phyloP scores from a whole-genome alignment of 768 basidiomycete genomes.

The Xerocomus spinulosus region DNA sequence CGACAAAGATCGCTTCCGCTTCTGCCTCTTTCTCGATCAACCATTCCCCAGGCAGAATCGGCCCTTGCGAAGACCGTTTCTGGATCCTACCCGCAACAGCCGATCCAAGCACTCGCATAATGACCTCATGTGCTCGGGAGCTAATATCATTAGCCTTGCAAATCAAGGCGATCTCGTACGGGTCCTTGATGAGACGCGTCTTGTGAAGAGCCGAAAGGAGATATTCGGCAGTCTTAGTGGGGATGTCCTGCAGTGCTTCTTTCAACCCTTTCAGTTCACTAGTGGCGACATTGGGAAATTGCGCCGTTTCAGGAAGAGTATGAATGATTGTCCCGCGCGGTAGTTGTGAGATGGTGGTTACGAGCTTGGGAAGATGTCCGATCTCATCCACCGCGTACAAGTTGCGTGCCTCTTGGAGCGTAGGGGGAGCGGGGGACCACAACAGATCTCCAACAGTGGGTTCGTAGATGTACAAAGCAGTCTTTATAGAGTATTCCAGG shows the following conservation, averaged over 20 bases:
- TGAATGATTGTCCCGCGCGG: constrained; percentile 59
- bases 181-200: constrained; percentile 75
- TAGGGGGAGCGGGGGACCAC: constrained; percentile 86
- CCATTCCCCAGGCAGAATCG: constrained; percentile 75
- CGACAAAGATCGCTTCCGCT: constrained; percentile 91
- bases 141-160: constrained; percentile 80
- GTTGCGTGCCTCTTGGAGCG: constrained; percentile 50
- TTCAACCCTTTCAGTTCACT: constrained; percentile 8
- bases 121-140: constrained; percentile 82
- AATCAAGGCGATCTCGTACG: constrained; percentile 70
- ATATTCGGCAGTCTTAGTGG: constrained; percentile 33
- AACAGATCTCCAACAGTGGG: constrained; percentile 68
- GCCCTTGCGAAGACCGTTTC: constrained; percentile 38
- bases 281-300: constrained; percentile 16
- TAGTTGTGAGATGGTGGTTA: constrained; percentile 42
- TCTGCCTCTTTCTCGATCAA: constrained; percentile 89
- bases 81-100: constrained; percentile 58
- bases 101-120: constrained; percentile 86
- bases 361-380: constrained; percentile 45
- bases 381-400: constrained; percentile 61
- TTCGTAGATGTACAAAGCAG: constrained; percentile 76
- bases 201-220: constrained; percentile 76
- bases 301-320: constrained; percentile 44
- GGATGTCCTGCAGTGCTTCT: background rate
- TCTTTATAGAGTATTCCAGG: constrained; percentile 34